Conservation (phyloP, 352 stramenopile species). For the Globisporangium acanthophoron region DNA sequence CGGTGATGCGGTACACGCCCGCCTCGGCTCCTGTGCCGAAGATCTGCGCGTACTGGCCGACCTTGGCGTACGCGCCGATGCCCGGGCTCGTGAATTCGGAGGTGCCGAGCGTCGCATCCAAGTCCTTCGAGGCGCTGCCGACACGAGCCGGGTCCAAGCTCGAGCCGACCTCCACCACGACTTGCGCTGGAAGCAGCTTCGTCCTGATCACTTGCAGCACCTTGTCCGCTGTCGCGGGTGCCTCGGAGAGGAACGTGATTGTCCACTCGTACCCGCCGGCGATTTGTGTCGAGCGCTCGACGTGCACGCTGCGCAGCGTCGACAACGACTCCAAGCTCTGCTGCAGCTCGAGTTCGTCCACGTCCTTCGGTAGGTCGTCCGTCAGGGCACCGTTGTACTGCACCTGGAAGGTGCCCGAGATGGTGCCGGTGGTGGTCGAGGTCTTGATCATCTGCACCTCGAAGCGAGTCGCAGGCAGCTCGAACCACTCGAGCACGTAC, state of each 20-base stretch:
- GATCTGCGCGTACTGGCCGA: conserved; percentile 58
- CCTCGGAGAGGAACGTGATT: conserved; percentile 67
- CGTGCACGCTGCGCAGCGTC: conserved; percentile 65
- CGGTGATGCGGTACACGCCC: conserved; percentile 39
- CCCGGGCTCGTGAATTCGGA: conserved; percentile 33
- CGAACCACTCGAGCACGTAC: conserved; percentile 76
- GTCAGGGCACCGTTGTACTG: conserved; percentile 45
- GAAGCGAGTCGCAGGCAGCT: conserved; percentile 26
- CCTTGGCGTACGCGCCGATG: conserved; percentile 25
- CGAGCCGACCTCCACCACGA: conserved; percentile 32
- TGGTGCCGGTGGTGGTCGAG: conserved; percentile 20
- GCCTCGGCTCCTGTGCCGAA: conserved; percentile 23
- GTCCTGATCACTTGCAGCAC: conserved; percentile 31
- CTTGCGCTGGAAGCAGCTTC: conserved; percentile 27
- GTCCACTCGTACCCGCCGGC: conserved; percentile 67
- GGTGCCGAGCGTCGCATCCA: conserved; percentile 23
- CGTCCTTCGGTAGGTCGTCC: conserved; percentile 42
- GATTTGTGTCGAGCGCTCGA: conserved; percentile 46
- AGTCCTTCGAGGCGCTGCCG: conserved; percentile 26
- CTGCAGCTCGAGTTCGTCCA: conserved; percentile 61
- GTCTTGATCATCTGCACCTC: conserved; percentile 77
- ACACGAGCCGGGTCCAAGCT: conserved; percentile 41
- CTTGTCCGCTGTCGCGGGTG: conserved; percentile 32
- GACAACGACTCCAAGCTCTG: conserved; percentile 48
- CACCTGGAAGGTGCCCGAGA: conserved; percentile 77